Base-by-base conservation (phyloP, 2,329 filamentous ascomycete species). In the Fusarium sp. region DNA sequence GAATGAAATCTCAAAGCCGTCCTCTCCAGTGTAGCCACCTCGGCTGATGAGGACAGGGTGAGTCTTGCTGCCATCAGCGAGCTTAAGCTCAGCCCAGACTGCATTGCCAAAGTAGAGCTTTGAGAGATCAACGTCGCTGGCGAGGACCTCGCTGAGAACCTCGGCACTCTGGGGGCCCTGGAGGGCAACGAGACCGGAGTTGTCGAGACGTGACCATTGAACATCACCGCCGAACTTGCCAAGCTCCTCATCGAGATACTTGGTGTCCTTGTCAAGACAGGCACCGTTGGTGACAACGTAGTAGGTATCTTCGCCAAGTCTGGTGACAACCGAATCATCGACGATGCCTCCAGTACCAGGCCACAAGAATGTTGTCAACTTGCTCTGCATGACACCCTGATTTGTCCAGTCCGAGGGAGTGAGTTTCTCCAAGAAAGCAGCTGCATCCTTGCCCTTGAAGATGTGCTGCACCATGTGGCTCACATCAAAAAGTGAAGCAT, bases 271-370 rank as follows among this genome's bases (percentile, higher is more conserved):
- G 51, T 95, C 92, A 60, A 95, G 89, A 82, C 95, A 97, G 41
- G 91, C 96, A 31, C 95, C 96, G 81, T 99, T 99, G 72, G 95
- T 97, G 69, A 99, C 96, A 65, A 98, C 91, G 83, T 98, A 97
- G 86, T 95, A 98, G 60, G 88, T 83, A 65, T 94, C 89, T 61
- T 88, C 86, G 31, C 86, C 88, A n/a, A 97, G 87, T 69, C 92
- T 89, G 11, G 95, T 97, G 78, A 99, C 91, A 77, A 99, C 92
- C 9, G 93, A 95, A 83, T 99, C 96, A 80, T 99, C 96, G 54
- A 97, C 91, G 75, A 99, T 98, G 55, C 96, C 96, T 45, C 96
- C 96, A 1, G 91, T 95, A 18, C 85, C 86, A 10, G 92, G 90
- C 83, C 93, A 92, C 44, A 99, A 86, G 36, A 99, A 87, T 6